A percentile compares a stretch with the other conserved stretches of the same genome.
These are phyloP conservation scores for Verticillium tricorpus DNA, from an alignment of 2,329 filamentous ascomycete genomes.

Conservation along the genomic window DNA sequence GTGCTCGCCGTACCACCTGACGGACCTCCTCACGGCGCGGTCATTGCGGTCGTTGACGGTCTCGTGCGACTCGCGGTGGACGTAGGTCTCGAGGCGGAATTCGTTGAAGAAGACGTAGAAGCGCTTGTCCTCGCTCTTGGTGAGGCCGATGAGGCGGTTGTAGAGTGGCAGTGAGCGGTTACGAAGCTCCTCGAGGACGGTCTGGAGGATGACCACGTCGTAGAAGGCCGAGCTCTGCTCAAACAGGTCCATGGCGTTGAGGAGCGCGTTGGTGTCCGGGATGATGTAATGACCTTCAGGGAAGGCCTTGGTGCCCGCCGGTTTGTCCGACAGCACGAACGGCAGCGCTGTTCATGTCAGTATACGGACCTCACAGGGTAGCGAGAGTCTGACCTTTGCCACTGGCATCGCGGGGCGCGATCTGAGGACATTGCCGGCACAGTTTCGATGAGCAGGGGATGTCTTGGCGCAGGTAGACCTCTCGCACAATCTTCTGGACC, in stretches of 20 bases:
- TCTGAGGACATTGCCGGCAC: conserved; percentile 70
- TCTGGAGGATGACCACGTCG: conserved; percentile 95
- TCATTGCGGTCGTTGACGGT: conserved; percentile 97
- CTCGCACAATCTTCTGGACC: conserved; percentile 96
- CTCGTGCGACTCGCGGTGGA: conserved; percentile 70
- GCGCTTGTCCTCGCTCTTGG: conserved; percentile 92
- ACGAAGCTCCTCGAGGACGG: conserved; percentile 91
- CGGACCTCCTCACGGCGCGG: conserved; percentile 78
- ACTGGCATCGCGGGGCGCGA: conserved; percentile 13
- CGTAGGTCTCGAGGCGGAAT: conserved; percentile 87
- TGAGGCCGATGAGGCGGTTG: conserved; percentile 84
- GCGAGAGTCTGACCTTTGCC: background rate
- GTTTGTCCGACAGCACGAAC: conserved; percentile 84
- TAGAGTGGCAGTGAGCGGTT: conserved; percentile 93
- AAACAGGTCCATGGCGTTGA: conserved; percentile 96
- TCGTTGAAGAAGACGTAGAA: conserved; percentile 99
- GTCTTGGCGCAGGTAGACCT: conserved; percentile 92
- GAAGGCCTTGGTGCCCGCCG: conserved; percentile 76
- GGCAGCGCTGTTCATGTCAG: conserved; percentile 54
- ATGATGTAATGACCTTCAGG: conserved; percentile 89
- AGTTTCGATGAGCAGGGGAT: conserved; percentile 95
- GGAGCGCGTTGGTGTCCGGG: conserved; percentile 91
- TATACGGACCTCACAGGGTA: background rate
- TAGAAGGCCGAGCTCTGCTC: conserved; percentile 89
- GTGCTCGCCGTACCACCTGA: conserved; percentile 87